Percentiles rank a stretch among this genome's conserved stretches.
These are phyloP conservation scores for Aspergillus avenaceus DNA, from an alignment of 495 filamentous ascomycete species.

Conservation along the genomic window DNA sequence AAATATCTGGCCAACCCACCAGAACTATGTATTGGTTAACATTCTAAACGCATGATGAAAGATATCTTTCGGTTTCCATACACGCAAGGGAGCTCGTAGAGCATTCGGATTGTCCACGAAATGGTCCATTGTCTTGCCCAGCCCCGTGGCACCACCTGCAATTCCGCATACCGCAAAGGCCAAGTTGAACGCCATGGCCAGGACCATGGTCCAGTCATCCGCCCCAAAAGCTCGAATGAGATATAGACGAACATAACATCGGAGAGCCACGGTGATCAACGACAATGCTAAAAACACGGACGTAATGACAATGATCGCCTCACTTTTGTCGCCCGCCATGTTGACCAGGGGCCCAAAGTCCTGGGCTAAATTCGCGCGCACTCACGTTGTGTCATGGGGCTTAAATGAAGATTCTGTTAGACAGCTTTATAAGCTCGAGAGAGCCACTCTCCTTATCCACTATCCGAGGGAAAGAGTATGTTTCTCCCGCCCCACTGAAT, in stretches of 20 bases:
- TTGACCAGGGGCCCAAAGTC: background rate
- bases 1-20: slow-evolving; percentile 26
- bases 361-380: background rate
- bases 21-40: slow-evolving; percentile 12
- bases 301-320: background rate
- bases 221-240: background rate
- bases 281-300: background rate
- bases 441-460: background rate
- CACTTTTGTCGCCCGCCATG: background rate
- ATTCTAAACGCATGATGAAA: background rate
- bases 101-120: background rate
- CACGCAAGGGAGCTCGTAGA: background rate
- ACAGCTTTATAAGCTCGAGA: background rate
- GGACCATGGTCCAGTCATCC: slow-evolving; percentile 1
- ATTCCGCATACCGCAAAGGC: background rate
- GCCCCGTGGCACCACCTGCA: background rate
- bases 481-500: background rate
- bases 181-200: background rate
- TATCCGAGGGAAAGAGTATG: background rate
- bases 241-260: background rate
- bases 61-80: background rate
- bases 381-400: background rate
- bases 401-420: background rate
- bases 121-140: background rate
- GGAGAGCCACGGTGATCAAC: background rate